Percentiles rank a stretch among this genome's conserved stretches.
These are phyloP conservation scores for Paracorniculantispora psalliotae DNA, from an alignment of 2,329 filamentous ascomycete species.

Conservation along the genomic window DNA sequence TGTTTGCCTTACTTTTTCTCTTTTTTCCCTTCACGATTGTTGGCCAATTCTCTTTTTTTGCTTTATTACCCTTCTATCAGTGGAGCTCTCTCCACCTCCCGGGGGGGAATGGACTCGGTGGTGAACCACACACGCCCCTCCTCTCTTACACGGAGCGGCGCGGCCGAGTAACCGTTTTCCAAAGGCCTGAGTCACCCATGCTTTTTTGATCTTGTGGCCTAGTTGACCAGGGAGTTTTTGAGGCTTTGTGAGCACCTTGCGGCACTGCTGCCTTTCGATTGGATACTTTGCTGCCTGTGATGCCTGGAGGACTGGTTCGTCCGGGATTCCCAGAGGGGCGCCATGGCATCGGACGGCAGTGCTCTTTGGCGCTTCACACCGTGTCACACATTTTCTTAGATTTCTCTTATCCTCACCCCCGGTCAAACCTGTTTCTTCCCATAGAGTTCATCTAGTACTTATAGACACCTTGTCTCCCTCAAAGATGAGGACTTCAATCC, in stretches of 20 bases:
- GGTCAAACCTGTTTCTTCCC: not conserved
- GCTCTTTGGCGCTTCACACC: not conserved
- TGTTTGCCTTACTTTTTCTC: not conserved
- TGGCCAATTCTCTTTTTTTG: not conserved
- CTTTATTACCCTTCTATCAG: not conserved
- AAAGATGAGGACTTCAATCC: not conserved
- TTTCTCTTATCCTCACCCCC: not conserved
- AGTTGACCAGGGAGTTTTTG: not conserved
- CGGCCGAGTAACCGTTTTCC: not conserved
- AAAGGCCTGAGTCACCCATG: conserved; percentile 2
- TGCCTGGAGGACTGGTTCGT: not conserved
- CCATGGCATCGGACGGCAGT: not conserved
- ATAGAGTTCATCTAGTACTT: not conserved
- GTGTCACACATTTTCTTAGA: not conserved
- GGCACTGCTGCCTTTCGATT: not conserved
- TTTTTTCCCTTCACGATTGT: not conserved
- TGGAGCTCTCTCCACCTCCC: not conserved
- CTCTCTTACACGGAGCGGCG: not conserved
- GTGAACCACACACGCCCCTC: not conserved
- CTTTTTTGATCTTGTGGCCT: conserved; percentile 9
- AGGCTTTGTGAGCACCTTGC: not conserved
- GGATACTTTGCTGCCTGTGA: not conserved
- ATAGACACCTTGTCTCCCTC: not conserved
- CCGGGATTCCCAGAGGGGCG: not conserved
- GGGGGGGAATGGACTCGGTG: not conserved